Conservation (phyloP, 78 protist genomes). For the Polysphondylium violaceum region DNA sequence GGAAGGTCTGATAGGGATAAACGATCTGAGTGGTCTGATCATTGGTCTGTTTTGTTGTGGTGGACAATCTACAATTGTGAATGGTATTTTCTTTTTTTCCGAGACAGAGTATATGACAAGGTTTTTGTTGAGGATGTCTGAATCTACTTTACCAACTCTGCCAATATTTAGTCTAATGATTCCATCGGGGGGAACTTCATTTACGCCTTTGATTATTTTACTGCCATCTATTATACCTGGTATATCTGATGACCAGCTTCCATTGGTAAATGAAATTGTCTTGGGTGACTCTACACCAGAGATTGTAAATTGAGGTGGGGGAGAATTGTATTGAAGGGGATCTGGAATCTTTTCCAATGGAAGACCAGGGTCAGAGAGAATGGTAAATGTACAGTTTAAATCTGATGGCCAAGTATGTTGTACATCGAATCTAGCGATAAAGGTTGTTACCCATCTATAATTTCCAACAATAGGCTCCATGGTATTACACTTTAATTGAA, state of each 20-base stretch:
- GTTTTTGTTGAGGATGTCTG: background rate
- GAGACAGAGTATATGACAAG: background rate
- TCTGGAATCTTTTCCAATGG: no score
- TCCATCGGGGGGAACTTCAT: slow-evolving; percentile 65
- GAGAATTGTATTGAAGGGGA: no score
- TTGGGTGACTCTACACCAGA: background rate
- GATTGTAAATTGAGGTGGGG: slow-evolving; percentile 14
- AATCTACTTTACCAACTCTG: background rate
- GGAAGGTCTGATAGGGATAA: no score
- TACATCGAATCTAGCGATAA: slow-evolving; percentile 61
- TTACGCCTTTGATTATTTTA: background rate
- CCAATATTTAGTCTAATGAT: background rate
- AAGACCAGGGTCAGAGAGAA: no score
- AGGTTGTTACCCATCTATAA: slow-evolving; percentile 70
- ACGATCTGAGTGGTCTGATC: background rate
- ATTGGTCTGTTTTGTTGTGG: background rate
- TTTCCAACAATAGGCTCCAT: background rate
- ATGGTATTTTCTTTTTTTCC: background rate
- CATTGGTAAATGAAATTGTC: slow-evolving; percentile 14
- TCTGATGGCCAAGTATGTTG: slow-evolving; percentile 64
- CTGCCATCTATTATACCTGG: background rate
- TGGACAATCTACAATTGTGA: background rate
- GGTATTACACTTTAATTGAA: slow-evolving; percentile 10
- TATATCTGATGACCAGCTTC: slow-evolving; percentile 1
- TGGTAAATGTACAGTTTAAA: slow-evolving; percentile 37